A percentile compares a stretch with the other conserved stretches of the same genome.
Evolutionary conservation across 2,329 filamentous ascomycete species (phyloP).

Genomic region (Cladosporium phlei): DNA sequence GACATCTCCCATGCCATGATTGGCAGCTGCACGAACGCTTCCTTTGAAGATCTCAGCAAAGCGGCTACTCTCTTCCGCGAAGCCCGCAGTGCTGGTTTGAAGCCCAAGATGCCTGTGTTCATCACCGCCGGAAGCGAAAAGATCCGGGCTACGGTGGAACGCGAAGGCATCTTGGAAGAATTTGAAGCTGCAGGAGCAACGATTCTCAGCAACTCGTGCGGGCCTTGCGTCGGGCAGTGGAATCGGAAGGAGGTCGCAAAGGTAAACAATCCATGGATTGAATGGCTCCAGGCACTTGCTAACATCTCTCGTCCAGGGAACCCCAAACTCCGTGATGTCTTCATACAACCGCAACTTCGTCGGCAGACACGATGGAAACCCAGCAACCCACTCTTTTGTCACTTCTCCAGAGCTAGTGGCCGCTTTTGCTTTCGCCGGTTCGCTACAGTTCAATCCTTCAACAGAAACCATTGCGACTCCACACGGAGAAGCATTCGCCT

Average conservation of each 20-base stretch:
- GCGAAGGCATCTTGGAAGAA: constrained; percentile 59
- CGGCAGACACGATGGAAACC: constrained; percentile 93
- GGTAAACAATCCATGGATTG: constrained; percentile 1
- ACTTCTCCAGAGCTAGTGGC: constrained; percentile 86
- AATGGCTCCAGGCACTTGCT: constrained; percentile 13
- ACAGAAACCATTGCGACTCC: constrained; percentile 88
- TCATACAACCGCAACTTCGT: constrained; percentile 99
- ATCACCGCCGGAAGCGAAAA: constrained; percentile 96
- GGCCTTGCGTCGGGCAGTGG: constrained; percentile 66
- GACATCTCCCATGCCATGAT: constrained; percentile 95
- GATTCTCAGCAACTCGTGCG: constrained; percentile 92
- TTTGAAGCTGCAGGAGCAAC: constrained; percentile 95
- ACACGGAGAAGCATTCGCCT: constrained; percentile 91
- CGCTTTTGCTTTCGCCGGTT: constrained; percentile 76
- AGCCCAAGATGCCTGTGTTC: constrained; percentile 88
- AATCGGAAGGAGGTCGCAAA: constrained; percentile 67
- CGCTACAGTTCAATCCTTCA: constrained; percentile 88
- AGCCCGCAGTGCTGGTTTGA: constrained; percentile 85
- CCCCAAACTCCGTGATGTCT: constrained; percentile 92
- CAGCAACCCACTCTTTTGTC: constrained; percentile 88
- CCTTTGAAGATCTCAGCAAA: constrained; percentile 85
- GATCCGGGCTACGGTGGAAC: constrained; percentile 85
- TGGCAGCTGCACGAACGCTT: constrained; percentile 94
- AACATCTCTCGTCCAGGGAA: constrained; percentile 84
- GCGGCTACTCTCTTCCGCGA: constrained; percentile 86